Conservation (phyloP, 2,329 filamentous ascomycete genomes). For the Fusarium bulbicola region DNA sequence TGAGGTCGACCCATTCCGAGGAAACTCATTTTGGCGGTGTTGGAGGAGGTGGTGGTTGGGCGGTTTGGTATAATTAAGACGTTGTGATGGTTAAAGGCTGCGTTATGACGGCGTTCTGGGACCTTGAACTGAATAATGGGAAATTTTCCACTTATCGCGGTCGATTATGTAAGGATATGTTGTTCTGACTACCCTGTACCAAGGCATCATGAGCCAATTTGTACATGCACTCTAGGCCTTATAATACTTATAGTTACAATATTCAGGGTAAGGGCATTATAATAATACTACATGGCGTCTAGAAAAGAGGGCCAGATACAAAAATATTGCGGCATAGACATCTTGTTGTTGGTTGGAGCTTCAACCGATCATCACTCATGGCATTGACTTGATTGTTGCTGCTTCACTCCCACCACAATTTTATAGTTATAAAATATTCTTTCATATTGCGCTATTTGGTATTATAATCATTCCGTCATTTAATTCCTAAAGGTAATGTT, state of each 20-base stretch:
- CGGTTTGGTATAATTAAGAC: neutral
- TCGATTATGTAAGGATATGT: constrained; percentile 38
- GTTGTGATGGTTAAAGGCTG: constrained; percentile 12
- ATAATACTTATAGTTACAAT: neutral
- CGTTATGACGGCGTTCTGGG: constrained; percentile 20
- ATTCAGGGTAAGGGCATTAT: neutral
- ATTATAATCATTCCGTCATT: neutral
- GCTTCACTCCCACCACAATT: too few relatives aligned
- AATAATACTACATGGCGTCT: accelerated
- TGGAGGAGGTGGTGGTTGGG: neutral
- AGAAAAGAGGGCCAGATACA: neutral
- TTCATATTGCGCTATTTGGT: neutral
- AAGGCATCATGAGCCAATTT: neutral
- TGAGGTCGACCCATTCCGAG: constrained; percentile 71
- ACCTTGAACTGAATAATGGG: constrained; percentile 16
- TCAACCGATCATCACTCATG: accelerated
- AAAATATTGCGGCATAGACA: too few relatives aligned
- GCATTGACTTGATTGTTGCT: accelerated
- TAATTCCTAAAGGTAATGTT: constrained; percentile 65
- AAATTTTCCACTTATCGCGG: constrained; percentile 42
- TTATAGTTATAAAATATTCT: neutral
- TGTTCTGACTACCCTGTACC: constrained; percentile 31
- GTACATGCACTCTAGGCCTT: neutral
- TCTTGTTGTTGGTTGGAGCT: neutral
- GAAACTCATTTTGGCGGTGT: constrained; percentile 53